Evolutionary conservation across 1,284 basidiomycete species (phyloP).

Genomic region (Cutaneotrichosporon dermatis): DNA sequence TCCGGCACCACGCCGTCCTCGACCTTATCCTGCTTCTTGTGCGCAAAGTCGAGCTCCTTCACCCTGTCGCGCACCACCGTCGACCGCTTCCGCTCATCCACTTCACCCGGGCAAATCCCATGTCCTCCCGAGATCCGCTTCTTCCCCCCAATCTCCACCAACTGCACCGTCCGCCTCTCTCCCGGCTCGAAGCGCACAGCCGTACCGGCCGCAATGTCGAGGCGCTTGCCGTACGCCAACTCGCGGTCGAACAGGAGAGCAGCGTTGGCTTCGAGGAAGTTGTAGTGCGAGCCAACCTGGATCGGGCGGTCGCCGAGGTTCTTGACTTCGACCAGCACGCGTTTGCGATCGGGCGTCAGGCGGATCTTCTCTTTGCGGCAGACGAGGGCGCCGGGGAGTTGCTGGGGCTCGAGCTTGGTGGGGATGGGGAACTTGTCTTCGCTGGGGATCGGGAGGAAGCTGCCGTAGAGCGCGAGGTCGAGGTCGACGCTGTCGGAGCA

Average conservation of each 20-base stretch:
- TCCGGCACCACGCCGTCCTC: conserved; percentile 27
- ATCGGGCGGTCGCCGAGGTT: conserved; percentile 94
- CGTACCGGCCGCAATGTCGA: conserved; percentile 87
- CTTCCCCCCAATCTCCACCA: conserved; percentile 73
- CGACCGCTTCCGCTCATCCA: conserved; percentile 30
- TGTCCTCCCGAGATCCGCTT: conserved; percentile 78
- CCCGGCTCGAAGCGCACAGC: conserved; percentile 97
- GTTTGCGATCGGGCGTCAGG: conserved; percentile 68
- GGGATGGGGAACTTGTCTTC: conserved; percentile 61
- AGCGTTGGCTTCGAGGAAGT: conserved; percentile 85
- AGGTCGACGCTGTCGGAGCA: conserved; percentile 77
- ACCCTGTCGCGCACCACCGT: conserved; percentile 15
- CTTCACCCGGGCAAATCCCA: conserved; percentile 60
- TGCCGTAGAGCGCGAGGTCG: conserved; percentile 78
- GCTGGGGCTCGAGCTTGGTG: conserved; percentile 56
- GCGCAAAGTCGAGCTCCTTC: conserved; percentile 38
- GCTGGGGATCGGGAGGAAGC: conserved; percentile 78
- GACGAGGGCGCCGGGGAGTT: conserved; percentile 70
- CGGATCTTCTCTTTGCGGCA: conserved; percentile 63
- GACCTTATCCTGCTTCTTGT: conserved; percentile 38
- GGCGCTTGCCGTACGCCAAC: conserved; percentile 68
- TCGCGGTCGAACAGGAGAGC: conserved; percentile 76
- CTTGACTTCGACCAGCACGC: conserved; percentile 70
- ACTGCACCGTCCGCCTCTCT: conserved; percentile 74
- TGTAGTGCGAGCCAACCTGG: conserved; percentile 92